phyloP scores from a whole-genome alignment of 305 asterid species.

The Andrographis paniculata region DNA sequence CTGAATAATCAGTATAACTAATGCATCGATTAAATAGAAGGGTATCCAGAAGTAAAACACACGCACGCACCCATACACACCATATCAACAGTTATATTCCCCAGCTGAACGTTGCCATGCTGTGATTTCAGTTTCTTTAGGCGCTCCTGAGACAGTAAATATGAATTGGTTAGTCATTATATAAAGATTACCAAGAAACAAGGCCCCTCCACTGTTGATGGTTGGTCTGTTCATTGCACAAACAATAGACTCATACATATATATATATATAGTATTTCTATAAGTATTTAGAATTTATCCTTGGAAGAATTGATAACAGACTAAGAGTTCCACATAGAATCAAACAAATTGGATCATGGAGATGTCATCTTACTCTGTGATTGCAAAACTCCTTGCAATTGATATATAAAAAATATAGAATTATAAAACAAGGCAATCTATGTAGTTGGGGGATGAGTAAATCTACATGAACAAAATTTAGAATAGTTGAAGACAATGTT shows the following conservation, averaged over 20 bases:
- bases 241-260: constrained; percentile 7
- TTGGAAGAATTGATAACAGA: no score
- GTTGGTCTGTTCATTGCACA: constrained; percentile 11
- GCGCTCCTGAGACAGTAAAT: constrained; percentile 49
- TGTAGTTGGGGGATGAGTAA: no score
- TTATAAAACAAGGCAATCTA: no score
- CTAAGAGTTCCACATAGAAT: no score
- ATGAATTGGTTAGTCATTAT: constrained; percentile 6
- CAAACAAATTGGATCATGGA: no score
- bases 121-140: constrained; percentile 70
- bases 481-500: no score
- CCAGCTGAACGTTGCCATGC: constrained; percentile 78
- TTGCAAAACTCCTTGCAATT: no score
- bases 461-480: no score
- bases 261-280: constrained; percentile 5
- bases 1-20: constrained; percentile 1
- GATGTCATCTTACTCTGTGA: no score
- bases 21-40: background rate
- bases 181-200: constrained; percentile 2
- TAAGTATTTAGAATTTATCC: no score
- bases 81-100: constrained; percentile 87
- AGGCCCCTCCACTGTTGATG: background rate
- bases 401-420: no score
- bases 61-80: constrained; percentile 36
- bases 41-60: constrained; percentile 2